phyloP scores from a whole-genome alignment of 2,329 filamentous ascomycete species.

The Colletotrichum trifolii region DNA sequence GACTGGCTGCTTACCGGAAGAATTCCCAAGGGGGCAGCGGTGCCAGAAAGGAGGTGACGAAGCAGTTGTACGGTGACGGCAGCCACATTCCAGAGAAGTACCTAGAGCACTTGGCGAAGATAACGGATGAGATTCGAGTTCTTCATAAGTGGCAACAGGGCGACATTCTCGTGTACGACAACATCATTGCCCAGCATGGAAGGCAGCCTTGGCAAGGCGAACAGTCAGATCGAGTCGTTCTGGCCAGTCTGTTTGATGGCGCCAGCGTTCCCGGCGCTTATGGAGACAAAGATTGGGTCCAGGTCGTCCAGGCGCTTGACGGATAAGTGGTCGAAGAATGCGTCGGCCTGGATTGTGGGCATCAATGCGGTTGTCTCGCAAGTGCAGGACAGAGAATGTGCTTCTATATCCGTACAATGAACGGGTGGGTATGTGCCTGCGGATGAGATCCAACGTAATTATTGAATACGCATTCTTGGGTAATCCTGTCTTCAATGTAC shows the following conservation, averaged over 20 bases:
- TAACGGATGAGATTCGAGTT: slow-evolving; percentile 61
- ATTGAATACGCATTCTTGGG: no score
- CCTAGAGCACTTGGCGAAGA: slow-evolving; percentile 51
- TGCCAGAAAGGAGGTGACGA: slow-evolving; percentile 45
- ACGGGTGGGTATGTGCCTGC: no score
- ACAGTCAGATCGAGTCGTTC: slow-evolving; percentile 56
- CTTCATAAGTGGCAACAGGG: slow-evolving; percentile 59
- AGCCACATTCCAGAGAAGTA: slow-evolving; percentile 59
- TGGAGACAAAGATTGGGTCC: slow-evolving; percentile 54
- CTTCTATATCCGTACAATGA: no score
- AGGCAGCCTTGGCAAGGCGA: slow-evolving; percentile 59
- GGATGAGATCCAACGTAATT: no score
- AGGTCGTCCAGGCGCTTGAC: slow-evolving; percentile 56
- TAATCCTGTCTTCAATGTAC: no score
- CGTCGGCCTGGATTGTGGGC: no score
- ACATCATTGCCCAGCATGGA: slow-evolving; percentile 60
- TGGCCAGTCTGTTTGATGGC: slow-evolving; percentile 61
- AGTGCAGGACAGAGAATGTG: no score
- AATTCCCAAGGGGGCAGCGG: slow-evolving; percentile 37
- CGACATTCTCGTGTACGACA: slow-evolving; percentile 61
- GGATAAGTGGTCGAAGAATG: slow-evolving; percentile 33
- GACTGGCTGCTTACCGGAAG: slow-evolving; percentile 57
- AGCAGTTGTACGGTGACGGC: slow-evolving; percentile 58
- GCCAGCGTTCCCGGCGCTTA: slow-evolving; percentile 56
- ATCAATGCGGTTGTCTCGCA: no score